phyloP scores from a whole-genome alignment of 1,284 basidiomycete species.

The Ceratobasidium theobromae region DNA sequence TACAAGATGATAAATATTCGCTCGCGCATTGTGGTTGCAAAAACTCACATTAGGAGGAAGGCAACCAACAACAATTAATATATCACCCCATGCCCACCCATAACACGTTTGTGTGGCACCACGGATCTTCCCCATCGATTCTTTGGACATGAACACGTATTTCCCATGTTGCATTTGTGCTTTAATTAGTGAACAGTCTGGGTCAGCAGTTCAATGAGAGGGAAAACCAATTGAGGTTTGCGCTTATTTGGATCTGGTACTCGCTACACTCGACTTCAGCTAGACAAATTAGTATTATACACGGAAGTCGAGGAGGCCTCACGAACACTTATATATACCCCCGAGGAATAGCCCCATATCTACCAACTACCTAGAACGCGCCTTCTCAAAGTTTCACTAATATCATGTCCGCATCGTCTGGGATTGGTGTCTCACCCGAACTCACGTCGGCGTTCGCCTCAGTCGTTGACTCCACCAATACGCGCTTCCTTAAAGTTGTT shows the following conservation, averaged over 20 bases:
- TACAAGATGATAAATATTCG: neutral
- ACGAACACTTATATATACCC: too few relatives aligned
- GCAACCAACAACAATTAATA: slow-evolving; percentile 6
- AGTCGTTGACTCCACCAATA: slow-evolving; percentile 51
- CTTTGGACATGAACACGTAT: neutral
- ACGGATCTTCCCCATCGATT: neutral
- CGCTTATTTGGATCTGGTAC: too few relatives aligned
- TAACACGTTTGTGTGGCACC: neutral
- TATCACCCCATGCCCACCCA: slow-evolving; percentile 2
- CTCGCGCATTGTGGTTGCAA: neutral
- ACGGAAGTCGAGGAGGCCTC: too few relatives aligned
- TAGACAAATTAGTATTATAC: too few relatives aligned
- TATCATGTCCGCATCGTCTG: slow-evolving; percentile 68
- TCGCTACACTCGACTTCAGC: too few relatives aligned
- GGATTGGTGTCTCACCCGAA: slow-evolving; percentile 44
- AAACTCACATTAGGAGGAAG: neutral
- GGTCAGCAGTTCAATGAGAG: neutral
- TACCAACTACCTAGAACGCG: too few relatives aligned
- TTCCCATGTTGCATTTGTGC: neutral
- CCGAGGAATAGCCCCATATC: too few relatives aligned
- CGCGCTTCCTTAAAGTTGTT: slow-evolving; percentile 71
- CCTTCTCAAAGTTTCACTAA: too few relatives aligned
- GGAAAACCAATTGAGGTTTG: too few relatives aligned
- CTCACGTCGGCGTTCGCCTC: slow-evolving; percentile 53
- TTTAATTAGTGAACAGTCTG: neutral